Base-by-base conservation (phyloP, 176 grass and related monocot species). In the Panicum miliaceum region DNA sequence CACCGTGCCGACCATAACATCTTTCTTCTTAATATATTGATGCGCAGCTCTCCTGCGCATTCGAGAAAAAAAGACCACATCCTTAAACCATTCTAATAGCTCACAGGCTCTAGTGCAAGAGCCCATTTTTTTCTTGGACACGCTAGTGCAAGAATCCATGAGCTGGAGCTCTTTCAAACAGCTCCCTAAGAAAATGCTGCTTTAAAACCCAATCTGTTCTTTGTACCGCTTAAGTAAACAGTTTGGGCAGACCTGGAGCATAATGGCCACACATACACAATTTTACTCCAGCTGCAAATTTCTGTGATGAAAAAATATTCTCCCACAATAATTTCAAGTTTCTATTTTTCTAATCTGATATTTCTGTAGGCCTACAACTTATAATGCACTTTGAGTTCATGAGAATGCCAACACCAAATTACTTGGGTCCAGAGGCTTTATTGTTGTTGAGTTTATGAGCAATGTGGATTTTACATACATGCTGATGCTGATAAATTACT, bases 141-240 rank as follows among this genome's bases (percentile, higher is more conserved):
- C 22, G 8, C 42, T 72, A 48, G 45, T 73, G 25, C 25, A 73
- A 50, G 45, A 32, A 60, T 60, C 54, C n/a, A 26, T 26, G 57
- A 60, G 57, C 10, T 12, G 57, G n/a, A 60, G 57, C n/a, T 60
- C 57, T 60, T 60, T 60, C 57, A 50, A 71, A 48, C 45, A 73
- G 25, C 6, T 15, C 42, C 15, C 29, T 32, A 26, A 72, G 23
- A 48, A 72, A 27, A n/a, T 29, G 16, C 32, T 78, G 40, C 32
- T 78, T 57, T 67, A 56, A 20, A 47, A 57, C 13, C 69, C 38
- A 53, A 64, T 4, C 8, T 12, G 25, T 62, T 64, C 0, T 32
- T 38, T 64, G 2, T 43, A 65, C 16, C n/a, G 77, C 41, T 14
- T 65, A 74, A 73, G 15, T 50, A 50, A 73, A 34, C 26, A 53